Base-by-base conservation (phyloP, 108 stramenopile genomes). In the Fistulifera pelliculosa region DNA sequence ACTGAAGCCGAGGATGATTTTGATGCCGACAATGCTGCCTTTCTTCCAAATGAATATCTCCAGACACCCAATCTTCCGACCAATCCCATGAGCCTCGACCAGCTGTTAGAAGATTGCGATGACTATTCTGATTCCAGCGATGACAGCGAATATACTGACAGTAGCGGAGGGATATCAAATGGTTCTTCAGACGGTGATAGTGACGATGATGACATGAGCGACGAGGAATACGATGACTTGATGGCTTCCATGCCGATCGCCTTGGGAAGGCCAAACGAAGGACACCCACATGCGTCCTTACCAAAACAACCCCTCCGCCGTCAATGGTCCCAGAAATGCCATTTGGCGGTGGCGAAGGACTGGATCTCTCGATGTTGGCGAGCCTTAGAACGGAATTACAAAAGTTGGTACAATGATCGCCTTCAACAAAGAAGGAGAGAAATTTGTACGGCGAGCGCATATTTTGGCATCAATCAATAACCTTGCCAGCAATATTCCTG, bases 401-500 rank as follows among this genome's bases (percentile, higher is more conserved):
- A 54, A 63, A 55, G 62, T 63, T 19, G 62, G 62, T 13, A 39
- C 53, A 1, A 42, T 51, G 12, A 55, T 63, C 31, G 27, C 54
- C 3, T 15, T 53, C 13, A 35, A 50, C 25, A 63, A 67, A 16
- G 44, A 25, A 15, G 59, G 58, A 27, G 56, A 55, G 17, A 38
- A 42, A 18, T 45, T 73, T 15, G 62, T 60, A 0, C 60, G 62
- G n/a, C 55, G 78, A 56, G 69, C 69, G 0, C 52, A 54, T n/a
- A 61, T 71, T 18, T 63, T 82, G 38, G 69, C 70, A 19, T 68
- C 70, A 26, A 72, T 82, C 38, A 62, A 61, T 41, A 73, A 74
- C 74, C 61, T 78, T 38, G 60, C 74, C n/a, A 70, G 52, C 15
- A 76, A 82, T 66, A 71, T 82, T 1, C 81, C 81, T 2, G 58